These are phyloP conservation scores for Lichtheimia ramosa DNA, from an alignment of 371 early-diverging fungal genomes.

Conservation along the genomic window DNA sequence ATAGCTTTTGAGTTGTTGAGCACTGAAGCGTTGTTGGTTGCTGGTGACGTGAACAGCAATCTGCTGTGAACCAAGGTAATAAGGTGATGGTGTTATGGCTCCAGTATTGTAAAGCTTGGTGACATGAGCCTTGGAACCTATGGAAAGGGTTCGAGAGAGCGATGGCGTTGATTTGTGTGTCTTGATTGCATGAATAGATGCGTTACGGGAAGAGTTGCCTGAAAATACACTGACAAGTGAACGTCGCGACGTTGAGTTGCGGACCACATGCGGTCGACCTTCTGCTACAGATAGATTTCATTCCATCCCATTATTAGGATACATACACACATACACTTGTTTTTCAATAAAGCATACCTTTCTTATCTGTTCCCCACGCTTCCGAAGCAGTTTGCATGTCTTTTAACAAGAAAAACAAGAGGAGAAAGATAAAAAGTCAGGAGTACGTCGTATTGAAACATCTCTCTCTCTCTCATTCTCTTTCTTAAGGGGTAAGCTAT, in stretches of 20 bases:
- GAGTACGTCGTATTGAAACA: too few species aligned
- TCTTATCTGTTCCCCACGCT: constrained; percentile 1
- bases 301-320: background rate
- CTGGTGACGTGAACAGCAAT: constrained; percentile 8
- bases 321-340: background rate
- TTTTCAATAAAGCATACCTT: background rate
- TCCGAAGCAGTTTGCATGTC: background rate
- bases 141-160: constrained; percentile 19
- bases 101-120: constrained; percentile 29
- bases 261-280: background rate
- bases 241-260: constrained; percentile 12
- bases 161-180: constrained; percentile 24
- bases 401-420: constrained; percentile 4
- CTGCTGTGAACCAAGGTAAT: constrained; percentile 4
- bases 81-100: constrained; percentile 10
- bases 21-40: background rate
- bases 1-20: constrained; percentile 10
- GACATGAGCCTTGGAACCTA: constrained; percentile 20
- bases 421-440: background rate
- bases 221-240: constrained; percentile 17
- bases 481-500: too few species aligned
- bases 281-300: background rate
- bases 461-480: too few species aligned
- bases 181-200: constrained; percentile 9
- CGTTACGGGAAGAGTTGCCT: background rate